Percentiles rank a stretch among this genome's conserved stretches.
These are phyloP conservation scores for Rugonectria rugulosa DNA, from an alignment of 2,329 filamentous ascomycete species.

Conservation along the genomic window DNA sequence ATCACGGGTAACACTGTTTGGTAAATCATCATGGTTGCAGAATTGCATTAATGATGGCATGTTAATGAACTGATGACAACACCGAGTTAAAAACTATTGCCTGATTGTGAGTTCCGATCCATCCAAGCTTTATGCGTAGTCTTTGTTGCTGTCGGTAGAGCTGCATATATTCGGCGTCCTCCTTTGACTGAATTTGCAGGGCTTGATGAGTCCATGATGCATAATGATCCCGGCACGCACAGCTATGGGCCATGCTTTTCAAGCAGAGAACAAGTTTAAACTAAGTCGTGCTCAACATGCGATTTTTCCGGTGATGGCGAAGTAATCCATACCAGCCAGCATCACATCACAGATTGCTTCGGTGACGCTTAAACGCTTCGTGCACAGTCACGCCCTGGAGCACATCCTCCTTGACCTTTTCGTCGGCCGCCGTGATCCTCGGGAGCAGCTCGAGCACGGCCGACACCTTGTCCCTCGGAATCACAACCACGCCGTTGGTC, in stretches of 20 bases:
- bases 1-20: slow-evolving; percentile 36
- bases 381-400: slow-evolving; percentile 65
- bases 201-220: no score
- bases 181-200: not conserved
- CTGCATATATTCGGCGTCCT: not conserved
- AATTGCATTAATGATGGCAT: slow-evolving; percentile 45
- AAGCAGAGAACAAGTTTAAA: no score
- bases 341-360: slow-evolving; percentile 44
- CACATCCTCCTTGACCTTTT: slow-evolving; percentile 71
- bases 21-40: slow-evolving; percentile 38
- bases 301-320: no score
- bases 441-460: slow-evolving; percentile 69
- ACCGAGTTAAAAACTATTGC: slow-evolving; percentile 32
- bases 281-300: no score
- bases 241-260: no score
- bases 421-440: slow-evolving; percentile 57
- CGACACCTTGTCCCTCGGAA: slow-evolving; percentile 67
- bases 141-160: not conserved
- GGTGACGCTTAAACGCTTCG: slow-evolving; percentile 70
- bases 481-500: slow-evolving; percentile 72
- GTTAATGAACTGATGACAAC: slow-evolving; percentile 50
- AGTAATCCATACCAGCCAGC: no score
- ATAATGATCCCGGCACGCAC: no score
- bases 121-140: not conserved
- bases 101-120: slow-evolving; percentile 22